These are phyloP conservation scores for Vigna radiata DNA, from an alignment of 306 rosid genomes.

Conservation along the genomic window DNA sequence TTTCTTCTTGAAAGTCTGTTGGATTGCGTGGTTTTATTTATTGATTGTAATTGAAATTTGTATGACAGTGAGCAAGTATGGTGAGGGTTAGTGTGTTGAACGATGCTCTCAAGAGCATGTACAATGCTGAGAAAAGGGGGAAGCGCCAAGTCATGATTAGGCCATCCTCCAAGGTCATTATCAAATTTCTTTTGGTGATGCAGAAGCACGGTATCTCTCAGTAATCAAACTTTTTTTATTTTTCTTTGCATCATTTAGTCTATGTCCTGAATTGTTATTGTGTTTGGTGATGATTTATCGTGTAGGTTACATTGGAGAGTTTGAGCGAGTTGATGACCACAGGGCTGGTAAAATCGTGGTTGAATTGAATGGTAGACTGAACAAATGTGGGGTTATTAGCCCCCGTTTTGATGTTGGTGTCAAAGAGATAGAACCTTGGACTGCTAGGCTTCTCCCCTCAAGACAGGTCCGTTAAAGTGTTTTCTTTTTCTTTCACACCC, in stretches of 20 bases:
- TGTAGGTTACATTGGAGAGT: background rate
- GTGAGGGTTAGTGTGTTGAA: background rate
- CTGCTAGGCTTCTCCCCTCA: conserved; percentile 60
- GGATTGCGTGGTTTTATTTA: no score
- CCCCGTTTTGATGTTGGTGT: conserved; percentile 60
- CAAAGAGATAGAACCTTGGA: conserved; percentile 57
- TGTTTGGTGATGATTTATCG: background rate
- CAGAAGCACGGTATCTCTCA: background rate
- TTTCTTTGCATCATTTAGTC: no score
- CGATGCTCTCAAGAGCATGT: background rate
- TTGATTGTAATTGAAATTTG: no score
- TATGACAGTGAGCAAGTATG: background rate
- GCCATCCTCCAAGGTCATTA: background rate
- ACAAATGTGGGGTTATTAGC: conserved; percentile 30
- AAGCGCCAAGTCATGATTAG: background rate
- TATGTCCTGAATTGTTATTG: background rate
- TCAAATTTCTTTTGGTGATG: background rate
- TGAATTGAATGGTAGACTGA: conserved; percentile 56
- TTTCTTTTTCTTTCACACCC: background rate
- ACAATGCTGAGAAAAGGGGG: background rate
- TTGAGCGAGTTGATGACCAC: background rate
- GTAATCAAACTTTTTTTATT: background rate
- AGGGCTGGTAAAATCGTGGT: conserved; percentile 53
- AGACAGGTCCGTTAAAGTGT: conserved; percentile 44
- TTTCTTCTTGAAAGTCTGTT: no score